Evolutionary conservation across 306 rosid species (phyloP).

Genomic region (Hippophae rhamnoides): DNA sequence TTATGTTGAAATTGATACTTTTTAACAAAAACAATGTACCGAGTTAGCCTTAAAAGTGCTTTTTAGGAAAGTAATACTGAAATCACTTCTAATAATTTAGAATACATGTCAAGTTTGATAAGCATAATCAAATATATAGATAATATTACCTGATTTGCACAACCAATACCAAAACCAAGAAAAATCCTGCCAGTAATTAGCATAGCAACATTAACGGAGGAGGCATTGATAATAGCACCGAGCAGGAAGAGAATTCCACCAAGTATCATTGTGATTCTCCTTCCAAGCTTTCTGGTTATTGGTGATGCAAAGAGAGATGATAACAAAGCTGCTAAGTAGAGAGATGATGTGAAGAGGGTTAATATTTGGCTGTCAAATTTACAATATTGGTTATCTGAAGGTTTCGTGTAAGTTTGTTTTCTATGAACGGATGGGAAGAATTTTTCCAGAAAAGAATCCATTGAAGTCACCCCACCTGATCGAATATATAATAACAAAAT

Average conservation of each 20-base stretch:
- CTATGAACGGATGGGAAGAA: slow-evolving; percentile 58
- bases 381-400: slow-evolving; percentile 50
- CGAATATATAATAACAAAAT: background rate
- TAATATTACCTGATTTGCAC: slow-evolving; percentile 54
- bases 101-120: background rate
- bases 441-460: slow-evolving; percentile 46
- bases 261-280: slow-evolving; percentile 46
- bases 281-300: slow-evolving; percentile 36
- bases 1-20: no score
- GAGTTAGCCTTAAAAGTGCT: no score
- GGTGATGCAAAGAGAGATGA: slow-evolving; percentile 36
- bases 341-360: slow-evolving; percentile 70
- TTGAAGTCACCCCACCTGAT: slow-evolving; percentile 76
- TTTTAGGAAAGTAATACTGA: no score
- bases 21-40: no score
- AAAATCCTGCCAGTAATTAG: slow-evolving; percentile 63
- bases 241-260: slow-evolving; percentile 51
- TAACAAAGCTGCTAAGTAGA: slow-evolving; percentile 61
- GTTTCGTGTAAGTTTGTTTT: slow-evolving; percentile 16
- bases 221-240: slow-evolving; percentile 60
- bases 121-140: no score
- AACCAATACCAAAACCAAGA: slow-evolving; percentile 81
- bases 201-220: slow-evolving; percentile 38
- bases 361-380: slow-evolving; percentile 53
- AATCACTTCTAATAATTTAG: no score